Evolutionary conservation across 805 yeast genomes (phyloP), one percentile per base, ranked within the genome.

Genomic region (Hanseniaspora taiwanica): DNA sequence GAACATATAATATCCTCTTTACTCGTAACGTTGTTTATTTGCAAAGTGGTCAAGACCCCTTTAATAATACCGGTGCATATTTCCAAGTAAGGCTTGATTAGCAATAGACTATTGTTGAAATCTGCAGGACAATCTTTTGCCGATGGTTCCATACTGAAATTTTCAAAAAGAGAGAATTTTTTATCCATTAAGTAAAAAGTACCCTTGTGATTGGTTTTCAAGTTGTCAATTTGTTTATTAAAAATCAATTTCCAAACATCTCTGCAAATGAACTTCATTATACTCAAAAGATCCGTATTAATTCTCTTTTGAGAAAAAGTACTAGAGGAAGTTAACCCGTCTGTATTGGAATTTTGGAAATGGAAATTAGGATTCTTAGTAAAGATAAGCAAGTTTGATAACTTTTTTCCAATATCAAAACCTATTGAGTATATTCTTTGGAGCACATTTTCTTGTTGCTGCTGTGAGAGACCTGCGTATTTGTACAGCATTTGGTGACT

Each of bases 261-360:
- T 36, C 94, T 71, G 56, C 97, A 87, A 4, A 91, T 73, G 56
- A 84, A 86, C 60, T 89, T 89, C 84, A 91, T 83, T 31, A 89
- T 71, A 47, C 83, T 87, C 29, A 89, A 60, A 10, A 81, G 68
- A 45, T 82, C 87, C 66, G 53, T 78, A 58, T 56, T 73, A 6
- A n/a, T 23, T 9, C 21, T 31, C 3, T 16, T 23, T 18, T 38
- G 21, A 31, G n/a, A n/a, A 27, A 20, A 10, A 10, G 6, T 7
- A 32, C 7, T 14, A n/a, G 21, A 7, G 10, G 14, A 4, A 5
- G 20, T 6, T 31, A 12, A 13, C 34, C 10, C 9, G 4, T 25
- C 10, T 4, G 29, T 12, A 7, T 14, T 7, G 5, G 29, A 25
- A 8, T 4, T 8, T 7, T 25, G 29, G 39, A 58, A 56, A 24